Evolutionary conservation across 2,329 filamentous ascomycete genomes (phyloP).

Genomic region (Fusarium napiforme): DNA sequence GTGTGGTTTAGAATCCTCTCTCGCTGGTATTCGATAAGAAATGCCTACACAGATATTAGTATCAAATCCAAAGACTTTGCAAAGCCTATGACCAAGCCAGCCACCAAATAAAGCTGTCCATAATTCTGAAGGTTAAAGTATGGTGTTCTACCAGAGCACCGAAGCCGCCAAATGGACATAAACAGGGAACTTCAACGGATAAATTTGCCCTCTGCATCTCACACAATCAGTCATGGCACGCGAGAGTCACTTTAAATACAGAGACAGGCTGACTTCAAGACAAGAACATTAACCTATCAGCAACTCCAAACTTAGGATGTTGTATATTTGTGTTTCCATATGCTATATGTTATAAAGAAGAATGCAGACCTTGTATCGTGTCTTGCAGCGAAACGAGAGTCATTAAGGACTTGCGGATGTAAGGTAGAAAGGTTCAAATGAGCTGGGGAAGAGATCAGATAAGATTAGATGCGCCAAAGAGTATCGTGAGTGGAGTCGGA

Average conservation of each 20-base stretch:
- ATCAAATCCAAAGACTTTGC: too few species aligned
- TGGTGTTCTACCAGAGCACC: too few species aligned
- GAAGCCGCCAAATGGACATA: too few species aligned
- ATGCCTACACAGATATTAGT: not conserved
- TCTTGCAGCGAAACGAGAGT: not conserved
- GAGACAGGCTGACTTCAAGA: not conserved
- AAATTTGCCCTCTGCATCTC: too few species aligned
- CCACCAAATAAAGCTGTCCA: too few species aligned
- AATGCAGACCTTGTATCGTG: too few species aligned
- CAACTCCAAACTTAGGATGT: not conserved
- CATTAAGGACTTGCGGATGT: too few species aligned
- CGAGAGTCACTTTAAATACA: not conserved
- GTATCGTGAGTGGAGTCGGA: not conserved
- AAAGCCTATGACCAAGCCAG: not conserved
- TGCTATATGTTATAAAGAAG: not conserved
- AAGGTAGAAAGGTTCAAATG: not conserved
- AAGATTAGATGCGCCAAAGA: constrained; percentile 15
- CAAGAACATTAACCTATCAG: not conserved
- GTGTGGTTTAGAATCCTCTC: not conserved
- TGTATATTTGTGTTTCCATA: not conserved
- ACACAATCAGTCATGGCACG: too few species aligned
- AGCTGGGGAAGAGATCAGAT: constrained; percentile 19
- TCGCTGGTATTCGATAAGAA: not conserved
- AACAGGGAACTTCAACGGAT: too few species aligned
- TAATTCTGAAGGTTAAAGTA: too few species aligned